Evolutionary conservation across 2,329 filamentous ascomycete species (phyloP), one percentile per base, ranked within the genome.

Genomic region (Alternaria gansuensis): DNA sequence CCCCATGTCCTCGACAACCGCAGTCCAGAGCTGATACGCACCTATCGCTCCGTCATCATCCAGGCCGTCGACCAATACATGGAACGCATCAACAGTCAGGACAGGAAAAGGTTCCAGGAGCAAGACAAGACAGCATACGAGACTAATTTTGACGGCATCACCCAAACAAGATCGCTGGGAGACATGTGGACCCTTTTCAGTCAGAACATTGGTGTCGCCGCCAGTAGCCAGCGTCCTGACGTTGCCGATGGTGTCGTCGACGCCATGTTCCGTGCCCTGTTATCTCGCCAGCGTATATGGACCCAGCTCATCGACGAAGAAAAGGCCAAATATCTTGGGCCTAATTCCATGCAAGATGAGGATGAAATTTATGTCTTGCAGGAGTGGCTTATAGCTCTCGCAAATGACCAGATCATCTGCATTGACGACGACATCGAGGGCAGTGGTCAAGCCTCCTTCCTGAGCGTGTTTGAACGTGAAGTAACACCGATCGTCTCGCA

Each of bases 181-280:
- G 93, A 97, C 72, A 90, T 98, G 83, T 99, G 96, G 93, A 90
- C 93, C 60, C 98, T 99, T 93, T 83, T 99, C 63, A 88, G 91
- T 66, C 94, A 99, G 78, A 95, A 99, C 78, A 86, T 97, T 33
- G 87, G 90, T 63, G 92, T 93, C 0, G 93, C 93, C 4, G 89
- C 88, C 39, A 90, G 91, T 70, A 97, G 93, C 43, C 86, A 93
- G 72, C 90, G 95, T 51, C 86, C 88, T 54, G 95, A 98, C 74
- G 93, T 99, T 0, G 89, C 94, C 8, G 94, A 98, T 79, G 95
- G 95, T 63, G 93, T 98, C 36, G 89, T 98, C 50, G 95, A 98
- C 76, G 90, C 93, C 75, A 98, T 98, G 92, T 94, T 97, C 80
- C 84, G 91, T 49, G 89, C 93, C 13, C 85, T 99, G 40, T 91